These are phyloP conservation scores for Diospyros lotus DNA, from an alignment of 148 eudicot species.

Conservation along the genomic window DNA sequence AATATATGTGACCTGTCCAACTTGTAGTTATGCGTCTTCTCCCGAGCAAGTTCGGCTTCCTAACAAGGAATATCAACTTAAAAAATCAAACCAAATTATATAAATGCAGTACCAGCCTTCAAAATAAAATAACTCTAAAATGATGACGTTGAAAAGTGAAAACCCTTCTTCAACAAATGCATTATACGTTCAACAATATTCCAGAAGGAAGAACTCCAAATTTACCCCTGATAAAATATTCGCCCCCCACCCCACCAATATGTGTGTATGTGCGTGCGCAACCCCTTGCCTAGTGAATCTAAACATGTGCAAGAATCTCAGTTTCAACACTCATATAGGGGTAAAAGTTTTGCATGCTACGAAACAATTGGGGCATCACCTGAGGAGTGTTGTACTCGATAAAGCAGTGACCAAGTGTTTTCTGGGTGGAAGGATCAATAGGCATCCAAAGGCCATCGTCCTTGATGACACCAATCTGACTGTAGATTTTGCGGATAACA, in stretches of 20 bases:
- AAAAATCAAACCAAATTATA: background rate
- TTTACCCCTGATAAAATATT: constrained; percentile 47
- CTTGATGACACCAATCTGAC: constrained; percentile 71
- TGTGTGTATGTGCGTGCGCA: too few relatives aligned
- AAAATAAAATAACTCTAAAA: too few relatives aligned
- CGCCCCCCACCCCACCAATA: too few relatives aligned
- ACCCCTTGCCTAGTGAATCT: constrained; percentile 22
- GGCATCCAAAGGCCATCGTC: constrained; percentile 91
- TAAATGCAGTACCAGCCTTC: too few relatives aligned
- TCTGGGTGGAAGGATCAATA: constrained; percentile 43
- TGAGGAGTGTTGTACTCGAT: constrained; percentile 87
- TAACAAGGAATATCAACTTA: constrained; percentile 14
- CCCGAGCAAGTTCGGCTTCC: constrained; percentile 88
- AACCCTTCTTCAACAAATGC: constrained; percentile 49
- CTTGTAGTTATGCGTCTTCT: constrained; percentile 69
- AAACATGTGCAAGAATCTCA: too few relatives aligned
- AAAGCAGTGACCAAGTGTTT: constrained; percentile 76
- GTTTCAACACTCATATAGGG: constrained; percentile 62
- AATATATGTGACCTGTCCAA: constrained; percentile 73
- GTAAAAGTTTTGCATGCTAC: constrained; percentile 32
- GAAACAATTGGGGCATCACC: constrained; percentile 26
- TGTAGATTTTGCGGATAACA: constrained; percentile 66
- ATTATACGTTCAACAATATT: constrained; percentile 48
- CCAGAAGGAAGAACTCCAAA: constrained; percentile 12
- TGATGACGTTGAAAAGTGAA: too few relatives aligned